Base-by-base conservation (phyloP, 495 filamentous ascomycete genomes). In the Podospora australis region DNA sequence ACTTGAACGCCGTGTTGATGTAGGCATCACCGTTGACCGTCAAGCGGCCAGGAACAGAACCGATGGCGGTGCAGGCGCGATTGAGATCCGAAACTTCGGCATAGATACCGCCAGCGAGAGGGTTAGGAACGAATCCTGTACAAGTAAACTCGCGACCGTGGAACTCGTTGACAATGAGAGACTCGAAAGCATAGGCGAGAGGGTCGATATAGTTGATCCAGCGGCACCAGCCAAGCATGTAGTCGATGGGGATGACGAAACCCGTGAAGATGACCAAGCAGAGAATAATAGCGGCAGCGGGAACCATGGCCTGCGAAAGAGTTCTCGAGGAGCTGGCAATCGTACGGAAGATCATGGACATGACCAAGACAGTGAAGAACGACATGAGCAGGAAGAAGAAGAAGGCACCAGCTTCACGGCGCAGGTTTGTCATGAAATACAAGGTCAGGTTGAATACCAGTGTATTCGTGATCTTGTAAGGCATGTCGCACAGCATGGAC, bases 81-180 rank as follows among this genome's bases (percentile, higher is more conserved):
- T 80, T 71, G 28, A 44, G 25, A 0, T 46, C 14, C 2, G 41
- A 47, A 14, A 78, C 60, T 41, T 71, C 56, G 1, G 39, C 56
- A 55, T 89, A 90, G n/a, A n/a, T n/a, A 0, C 47, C 55, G 1
- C 65, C 54, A 1, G 71, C 28, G 0, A 2, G 0, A 0, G 74
- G 71, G 16, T 54, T 63, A 2, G 87, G 88, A 2, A 90, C 71
- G 49, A 77, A 85, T 5, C 49, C 34, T 1, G 74, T 68, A 59
- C 90, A 96, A 0, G 22, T 11, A 53, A 87, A 91, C 0, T 77
- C 49, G 4, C 84, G 79, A 25, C 67, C 63, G 52, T 78, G 72
- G 61, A 92, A 96, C 63, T 96, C 90, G 58, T 96, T 96, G 55
- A 94, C 80, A 81, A 96, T 87, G 9, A 96, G 66, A 2, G 82